These are phyloP conservation scores for Sugiyamaella mastotermitis DNA, from an alignment of 805 yeast species.

Conservation along the genomic window DNA sequence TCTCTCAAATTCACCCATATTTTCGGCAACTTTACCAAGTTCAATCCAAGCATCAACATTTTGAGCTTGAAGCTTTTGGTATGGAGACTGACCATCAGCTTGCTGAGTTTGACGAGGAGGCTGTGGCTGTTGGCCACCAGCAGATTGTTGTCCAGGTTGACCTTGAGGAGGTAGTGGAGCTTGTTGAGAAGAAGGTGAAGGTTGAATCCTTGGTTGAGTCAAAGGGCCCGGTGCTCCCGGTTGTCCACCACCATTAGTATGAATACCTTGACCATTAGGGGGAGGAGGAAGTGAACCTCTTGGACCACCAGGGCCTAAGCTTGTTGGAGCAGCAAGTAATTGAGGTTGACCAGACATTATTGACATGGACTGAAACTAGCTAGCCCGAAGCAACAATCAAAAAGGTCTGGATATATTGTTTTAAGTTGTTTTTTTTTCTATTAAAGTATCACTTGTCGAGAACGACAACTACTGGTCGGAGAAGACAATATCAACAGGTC, in stretches of 20 bases:
- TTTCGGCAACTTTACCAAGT: slow-evolving; percentile 82
- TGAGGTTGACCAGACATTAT: slow-evolving; percentile 13
- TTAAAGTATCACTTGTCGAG: too few relatives aligned
- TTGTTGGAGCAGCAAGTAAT: slow-evolving; percentile 16
- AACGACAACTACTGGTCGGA: too few relatives aligned
- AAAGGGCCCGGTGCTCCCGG: slow-evolving; percentile 2
- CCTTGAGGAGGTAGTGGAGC: slow-evolving; percentile 7
- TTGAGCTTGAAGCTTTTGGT: slow-evolving; percentile 28
- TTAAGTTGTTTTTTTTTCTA: too few relatives aligned
- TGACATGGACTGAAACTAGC: background rate
- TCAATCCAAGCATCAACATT: slow-evolving; percentile 72
- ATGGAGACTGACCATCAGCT: slow-evolving; percentile 5
- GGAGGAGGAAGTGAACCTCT: slow-evolving; percentile 10
- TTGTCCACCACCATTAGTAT: slow-evolving; percentile 5
- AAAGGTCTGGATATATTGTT: too few relatives aligned
- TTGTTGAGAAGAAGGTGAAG: slow-evolving; percentile 1
- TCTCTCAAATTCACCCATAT: slow-evolving; percentile 79
- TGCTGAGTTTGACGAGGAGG: slow-evolving; percentile 22
- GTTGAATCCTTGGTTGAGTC: slow-evolving; percentile 2
- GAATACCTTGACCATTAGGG: slow-evolving; percentile 13
- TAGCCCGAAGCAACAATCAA: too few relatives aligned
- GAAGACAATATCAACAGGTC: too few relatives aligned
- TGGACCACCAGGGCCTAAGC: slow-evolving; percentile 14
- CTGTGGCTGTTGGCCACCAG: slow-evolving; percentile 14
- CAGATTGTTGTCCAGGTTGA: slow-evolving; percentile 13